phyloP scores from a whole-genome alignment of 2,329 filamentous ascomycete species.

The Cryphonectria naterciae region DNA sequence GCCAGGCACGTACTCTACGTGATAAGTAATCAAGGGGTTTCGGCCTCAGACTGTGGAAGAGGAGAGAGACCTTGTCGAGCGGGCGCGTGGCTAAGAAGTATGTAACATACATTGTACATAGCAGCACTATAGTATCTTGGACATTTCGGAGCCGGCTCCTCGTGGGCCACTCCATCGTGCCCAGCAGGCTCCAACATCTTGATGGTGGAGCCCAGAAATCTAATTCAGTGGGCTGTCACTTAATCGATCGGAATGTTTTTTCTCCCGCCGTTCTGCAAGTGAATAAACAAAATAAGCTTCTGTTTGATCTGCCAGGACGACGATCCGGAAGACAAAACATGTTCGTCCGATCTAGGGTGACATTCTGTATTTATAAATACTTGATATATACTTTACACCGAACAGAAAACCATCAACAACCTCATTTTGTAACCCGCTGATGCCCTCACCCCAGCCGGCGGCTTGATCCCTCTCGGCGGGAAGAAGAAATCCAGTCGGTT shows the following conservation, averaged over 20 bases:
- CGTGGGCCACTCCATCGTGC: too few species aligned
- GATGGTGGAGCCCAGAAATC: neutral
- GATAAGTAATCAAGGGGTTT: neutral
- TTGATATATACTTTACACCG: neutral
- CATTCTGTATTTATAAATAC: neutral
- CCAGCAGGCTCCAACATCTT: neutral
- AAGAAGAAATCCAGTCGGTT: neutral
- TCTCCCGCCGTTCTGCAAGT: too few species aligned
- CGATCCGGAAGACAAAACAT: neutral
- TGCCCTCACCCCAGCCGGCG: neutral
- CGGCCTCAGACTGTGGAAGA: neutral
- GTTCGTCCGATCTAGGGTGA: constrained; percentile 1
- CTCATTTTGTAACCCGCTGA: neutral
- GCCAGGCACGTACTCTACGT: neutral
- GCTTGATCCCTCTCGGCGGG: neutral
- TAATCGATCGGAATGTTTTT: neutral
- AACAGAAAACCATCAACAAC: neutral
- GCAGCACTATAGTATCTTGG: neutral
- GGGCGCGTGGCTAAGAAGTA: neutral
- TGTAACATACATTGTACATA: neutral
- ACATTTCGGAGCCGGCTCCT: neutral
- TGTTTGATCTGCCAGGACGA: neutral
- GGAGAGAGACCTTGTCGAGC: neutral
- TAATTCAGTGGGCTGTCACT: neutral
- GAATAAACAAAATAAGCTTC: neutral